phyloP scores from a whole-genome alignment of 140 eudicot genomes.

The Artemisia princeps region DNA sequence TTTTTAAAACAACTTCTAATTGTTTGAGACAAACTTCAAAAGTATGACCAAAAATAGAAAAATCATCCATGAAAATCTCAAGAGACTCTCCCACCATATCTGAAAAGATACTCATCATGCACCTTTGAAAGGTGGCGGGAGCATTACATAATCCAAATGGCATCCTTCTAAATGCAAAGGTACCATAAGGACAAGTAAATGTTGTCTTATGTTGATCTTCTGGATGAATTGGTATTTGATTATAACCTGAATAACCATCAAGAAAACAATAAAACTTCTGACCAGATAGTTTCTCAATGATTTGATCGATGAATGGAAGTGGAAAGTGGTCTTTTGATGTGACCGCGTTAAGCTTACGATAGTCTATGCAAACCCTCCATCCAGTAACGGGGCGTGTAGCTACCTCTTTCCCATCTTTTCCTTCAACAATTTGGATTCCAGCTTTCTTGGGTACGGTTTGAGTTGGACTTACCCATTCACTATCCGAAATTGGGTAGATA shows the following conservation, averaged over 20 bases:
- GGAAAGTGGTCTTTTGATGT: neutral
- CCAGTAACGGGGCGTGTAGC: neutral
- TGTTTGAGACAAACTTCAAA: too few relatives aligned
- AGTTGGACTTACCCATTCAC: too few relatives aligned
- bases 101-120: neutral
- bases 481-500: too few relatives aligned
- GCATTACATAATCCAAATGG: neutral
- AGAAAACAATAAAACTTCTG: slow-evolving; percentile 3
- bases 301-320: neutral
- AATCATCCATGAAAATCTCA: too few relatives aligned
- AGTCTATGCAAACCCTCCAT: neutral
- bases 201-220: neutral
- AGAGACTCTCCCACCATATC: too few relatives aligned
- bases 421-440: neutral
- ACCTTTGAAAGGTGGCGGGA: neutral
- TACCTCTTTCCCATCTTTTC: neutral
- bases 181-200: neutral
- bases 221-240: neutral
- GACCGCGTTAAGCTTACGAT: neutral
- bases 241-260: neutral
- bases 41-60: too few relatives aligned
- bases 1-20: too few relatives aligned
- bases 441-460: too few relatives aligned
- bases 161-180: neutral
- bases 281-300: neutral